Conservation (phyloP, 2,329 filamentous ascomycete species). For the Apiospora pterosperma region DNA sequence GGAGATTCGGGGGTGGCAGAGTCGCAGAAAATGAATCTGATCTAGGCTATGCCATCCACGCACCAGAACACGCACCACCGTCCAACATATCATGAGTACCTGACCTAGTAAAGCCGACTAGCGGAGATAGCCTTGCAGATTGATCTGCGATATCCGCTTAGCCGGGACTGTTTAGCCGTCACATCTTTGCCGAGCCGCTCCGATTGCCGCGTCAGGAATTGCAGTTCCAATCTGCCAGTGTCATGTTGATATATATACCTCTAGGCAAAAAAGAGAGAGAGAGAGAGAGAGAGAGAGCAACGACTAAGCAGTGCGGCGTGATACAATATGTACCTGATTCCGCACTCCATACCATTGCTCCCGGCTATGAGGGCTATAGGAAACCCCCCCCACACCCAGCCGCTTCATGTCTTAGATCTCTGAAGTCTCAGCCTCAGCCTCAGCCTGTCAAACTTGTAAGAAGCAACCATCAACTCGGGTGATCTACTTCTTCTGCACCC, state of each 20-base stretch:
- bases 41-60: background rate
- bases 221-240: background rate
- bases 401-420: background rate
- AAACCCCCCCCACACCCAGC: background rate
- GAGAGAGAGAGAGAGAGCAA: background rate
- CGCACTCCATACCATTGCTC: no score
- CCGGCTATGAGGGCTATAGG: background rate
- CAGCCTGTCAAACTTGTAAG: background rate
- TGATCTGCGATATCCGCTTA: slow-evolving; percentile 2
- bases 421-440: background rate
- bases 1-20: background rate
- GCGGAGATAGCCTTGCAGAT: slow-evolving; percentile 1
- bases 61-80: background rate
- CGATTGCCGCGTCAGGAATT: background rate
- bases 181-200: background rate
- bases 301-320: background rate
- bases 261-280: no score
- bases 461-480: background rate
- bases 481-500: background rate
- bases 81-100: background rate
- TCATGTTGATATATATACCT: background rate
- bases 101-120: background rate
- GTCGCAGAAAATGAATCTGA: background rate
- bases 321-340: no score
- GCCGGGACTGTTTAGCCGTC: background rate